phyloP scores from a whole-genome alignment of 306 rosid genomes.

The Lablab purpureus region DNA sequence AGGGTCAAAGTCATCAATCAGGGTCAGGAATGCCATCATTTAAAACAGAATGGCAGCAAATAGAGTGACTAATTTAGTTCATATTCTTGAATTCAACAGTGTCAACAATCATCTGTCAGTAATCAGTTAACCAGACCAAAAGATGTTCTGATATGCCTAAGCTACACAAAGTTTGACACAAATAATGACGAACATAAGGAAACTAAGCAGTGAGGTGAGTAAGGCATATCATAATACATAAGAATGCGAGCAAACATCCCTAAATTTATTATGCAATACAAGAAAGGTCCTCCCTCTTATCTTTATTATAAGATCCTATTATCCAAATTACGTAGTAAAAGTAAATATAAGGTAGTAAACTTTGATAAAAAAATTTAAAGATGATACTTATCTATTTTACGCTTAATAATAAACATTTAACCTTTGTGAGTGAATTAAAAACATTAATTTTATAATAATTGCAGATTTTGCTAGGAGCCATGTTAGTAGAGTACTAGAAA shows the following conservation, averaged over 20 bases:
- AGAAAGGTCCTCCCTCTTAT: neutral
- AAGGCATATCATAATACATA: conserved; percentile 19
- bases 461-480: too few species aligned
- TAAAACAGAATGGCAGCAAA: neutral
- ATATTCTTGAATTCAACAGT: neutral
- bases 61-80: conserved; percentile 11
- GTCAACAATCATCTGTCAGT: neutral
- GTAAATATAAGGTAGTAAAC: too few species aligned
- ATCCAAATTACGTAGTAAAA: too few species aligned
- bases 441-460: too few species aligned
- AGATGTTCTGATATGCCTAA: conserved; percentile 8
- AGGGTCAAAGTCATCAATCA: conserved; percentile 43
- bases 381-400: too few species aligned
- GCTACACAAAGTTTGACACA: neutral
- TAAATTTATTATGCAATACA: neutral
- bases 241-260: conserved; percentile 17
- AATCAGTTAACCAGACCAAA: neutral
- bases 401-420: too few species aligned
- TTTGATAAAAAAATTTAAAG: too few species aligned
- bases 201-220: conserved; percentile 12
- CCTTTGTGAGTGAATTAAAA: too few species aligned
- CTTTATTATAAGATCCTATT: too few species aligned
- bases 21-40: conserved; percentile 20
- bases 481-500: too few species aligned
- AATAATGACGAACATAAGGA: neutral